Evolutionary conservation across 768 basidiomycete genomes (phyloP).

Genomic region (Agaricus subrufescens): DNA sequence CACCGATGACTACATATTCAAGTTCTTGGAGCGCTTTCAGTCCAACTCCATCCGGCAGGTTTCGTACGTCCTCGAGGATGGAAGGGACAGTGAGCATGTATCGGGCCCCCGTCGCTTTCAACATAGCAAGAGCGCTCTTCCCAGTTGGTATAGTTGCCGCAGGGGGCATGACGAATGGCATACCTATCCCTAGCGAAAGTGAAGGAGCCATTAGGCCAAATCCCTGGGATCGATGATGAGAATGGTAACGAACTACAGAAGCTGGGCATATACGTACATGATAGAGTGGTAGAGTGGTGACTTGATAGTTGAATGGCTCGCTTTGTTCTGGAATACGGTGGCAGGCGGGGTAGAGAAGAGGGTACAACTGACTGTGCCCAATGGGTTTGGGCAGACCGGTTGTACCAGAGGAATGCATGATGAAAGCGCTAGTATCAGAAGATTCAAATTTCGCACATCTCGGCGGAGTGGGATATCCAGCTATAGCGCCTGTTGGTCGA

Average conservation of each 20-base stretch:
- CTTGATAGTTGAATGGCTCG: slow-evolving; percentile 23
- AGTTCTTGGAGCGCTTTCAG: slow-evolving; percentile 24
- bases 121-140: slow-evolving; percentile 16
- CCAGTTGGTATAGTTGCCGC: slow-evolving; percentile 31
- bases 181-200: slow-evolving; percentile 31
- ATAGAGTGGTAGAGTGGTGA: slow-evolving; percentile 34
- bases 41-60: slow-evolving; percentile 19
- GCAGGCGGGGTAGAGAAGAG: slow-evolving; percentile 28
- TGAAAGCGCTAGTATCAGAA: slow-evolving; percentile 32
- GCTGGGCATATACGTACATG: slow-evolving; percentile 23
- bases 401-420: slow-evolving; percentile 48
- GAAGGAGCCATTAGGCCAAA: slow-evolving; percentile 31
- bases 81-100: slow-evolving; percentile 35
- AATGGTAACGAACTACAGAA: neutral
- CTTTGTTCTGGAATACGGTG: slow-evolving; percentile 26
- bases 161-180: slow-evolving; percentile 32
- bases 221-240: slow-evolving; percentile 16
- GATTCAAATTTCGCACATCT: slow-evolving; percentile 17
- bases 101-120: slow-evolving; percentile 23
- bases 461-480: slow-evolving; percentile 20
- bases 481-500: slow-evolving; percentile 11
- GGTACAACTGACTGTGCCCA: slow-evolving; percentile 27
- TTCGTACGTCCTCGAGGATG: slow-evolving; percentile 31
- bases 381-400: slow-evolving; percentile 48
- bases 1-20: slow-evolving; percentile 31